Base-by-base conservation (phyloP, 2,329 filamentous ascomycete species). In the Triangularia setosa region DNA sequence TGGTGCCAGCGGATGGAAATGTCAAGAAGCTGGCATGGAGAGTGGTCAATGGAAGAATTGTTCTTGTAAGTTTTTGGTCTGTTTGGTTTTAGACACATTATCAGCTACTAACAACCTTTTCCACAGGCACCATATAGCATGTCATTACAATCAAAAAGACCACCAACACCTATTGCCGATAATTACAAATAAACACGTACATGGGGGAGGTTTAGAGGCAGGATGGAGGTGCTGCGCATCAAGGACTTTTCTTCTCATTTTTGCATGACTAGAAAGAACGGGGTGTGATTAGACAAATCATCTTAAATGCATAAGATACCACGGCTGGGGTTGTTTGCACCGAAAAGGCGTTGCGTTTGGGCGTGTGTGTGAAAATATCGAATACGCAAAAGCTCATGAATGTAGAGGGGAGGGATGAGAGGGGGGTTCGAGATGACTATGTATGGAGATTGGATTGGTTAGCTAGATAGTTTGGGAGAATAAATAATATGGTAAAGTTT, bases 31-130 rank as follows among this genome's bases (percentile, higher is more conserved):
- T 99, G 68, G 93, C 93, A 5, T 97, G 94, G 93, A 86, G 95
- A 73, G 91, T 99, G 68, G 95, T 90, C 76, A 96, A 96, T 75
- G 95, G 95, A 35, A 97, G 97, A 81, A 92, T 93, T 78, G 95
- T 97, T 69, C 77, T 98, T 79, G 92, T 96, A 81, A 80, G 90
- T 84, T 9, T 57, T 24, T 35, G 30, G 2, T 35, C 54, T 30
- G 18, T 11, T 28, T 4, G 8, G 0, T 35, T 11, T 27, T 8
- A 14, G 11, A n/a, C n/a, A n/a, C 18, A 54, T 14, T 16, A 0
- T 57, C 16, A 12, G 2, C 14, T 12, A 3, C 64, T 67, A 52
- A 66, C 33, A 1, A 3, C 14, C 16, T 3, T 24, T 8, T 33
- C 21, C 23, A 9, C 67, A 90, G 88, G 88, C 88, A 55, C 88